Evolutionary conservation across 805 yeast genomes (phyloP).

Genomic region (Metschnikowia santaceciliae): DNA sequence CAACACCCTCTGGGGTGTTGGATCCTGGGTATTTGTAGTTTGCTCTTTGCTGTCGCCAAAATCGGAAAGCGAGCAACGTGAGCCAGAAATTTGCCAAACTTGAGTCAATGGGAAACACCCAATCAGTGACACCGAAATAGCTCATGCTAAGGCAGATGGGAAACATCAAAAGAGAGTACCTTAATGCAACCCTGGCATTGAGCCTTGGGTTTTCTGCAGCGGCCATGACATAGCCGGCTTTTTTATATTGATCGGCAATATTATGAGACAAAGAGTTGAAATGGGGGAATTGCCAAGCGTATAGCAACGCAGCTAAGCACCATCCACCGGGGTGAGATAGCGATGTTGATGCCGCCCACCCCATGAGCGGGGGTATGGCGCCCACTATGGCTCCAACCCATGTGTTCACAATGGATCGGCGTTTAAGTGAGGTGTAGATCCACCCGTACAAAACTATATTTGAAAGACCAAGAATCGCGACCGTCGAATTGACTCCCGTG

Average conservation of each 20-base stretch:
- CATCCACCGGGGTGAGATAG: slow-evolving; percentile 87
- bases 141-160: slow-evolving; percentile 84
- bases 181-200: slow-evolving; percentile 88
- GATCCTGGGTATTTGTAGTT: slow-evolving; percentile 30
- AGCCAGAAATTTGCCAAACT: slow-evolving; percentile 83
- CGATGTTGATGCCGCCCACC: slow-evolving; percentile 88
- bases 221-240: slow-evolving; percentile 97
- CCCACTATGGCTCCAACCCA: slow-evolving; percentile 99
- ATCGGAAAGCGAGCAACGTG: slow-evolving; percentile 68
- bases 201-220: slow-evolving; percentile 88
- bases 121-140: slow-evolving; percentile 78
- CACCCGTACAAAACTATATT: slow-evolving; percentile 86
- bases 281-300: slow-evolving; percentile 99
- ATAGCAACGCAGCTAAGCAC: slow-evolving; percentile 84
- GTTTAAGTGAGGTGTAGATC: slow-evolving; percentile 85
- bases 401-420: slow-evolving; percentile 81
- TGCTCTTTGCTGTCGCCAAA: slow-evolving; percentile 76
- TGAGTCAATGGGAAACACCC: slow-evolving; percentile 77
- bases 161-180: slow-evolving; percentile 90
- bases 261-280: slow-evolving; percentile 89
- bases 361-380: slow-evolving; percentile 98
- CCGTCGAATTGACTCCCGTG: slow-evolving; percentile 81
- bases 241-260: slow-evolving; percentile 79
- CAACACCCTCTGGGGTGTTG: slow-evolving; percentile 49
- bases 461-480: slow-evolving; percentile 71